Evolutionary conservation across 495 filamentous ascomycete genomes (phyloP), one percentile per base, ranked within the genome.

Genomic region (Aspergillus nanangensis): DNA sequence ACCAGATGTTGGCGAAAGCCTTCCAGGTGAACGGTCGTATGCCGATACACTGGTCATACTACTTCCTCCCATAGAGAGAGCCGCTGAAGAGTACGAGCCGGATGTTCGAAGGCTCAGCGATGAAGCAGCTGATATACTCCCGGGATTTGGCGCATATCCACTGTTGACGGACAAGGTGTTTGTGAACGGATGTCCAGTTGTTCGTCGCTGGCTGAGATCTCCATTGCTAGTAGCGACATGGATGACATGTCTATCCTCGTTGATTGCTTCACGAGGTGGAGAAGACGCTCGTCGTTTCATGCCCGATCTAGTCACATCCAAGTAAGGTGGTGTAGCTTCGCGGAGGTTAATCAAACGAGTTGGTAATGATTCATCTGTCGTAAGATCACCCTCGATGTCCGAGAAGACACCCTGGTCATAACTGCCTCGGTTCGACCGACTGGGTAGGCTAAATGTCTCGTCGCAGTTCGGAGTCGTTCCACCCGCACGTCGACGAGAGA

Each of bases 241-340:
- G 45, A 85, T 58, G 3, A 76, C 59, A 34, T 70, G 73, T 23
- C 77, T 65, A 53, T 90, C 87, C 22, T 88, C 86, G n/a, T 72
- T 69, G 8, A 82, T 79, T 24, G 87, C 84, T 40, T 90, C 88
- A 5, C 79, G 78, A 11, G 83, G 86, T 19, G 88, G 87, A 19
- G 88, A 91, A 2, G 87, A 90, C 19, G 90, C 89, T 43, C 87
- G 74, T 47, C 90, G 78, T 61, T 95, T 95, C 61, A 73, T 85
- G 67, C 50, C 88, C 74, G 63, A 77, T 60, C 64, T 64, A 55
- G 73, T 62, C 27, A 47, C 36, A 23, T 70, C 64, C 14, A 62
- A 48, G 41, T 66, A 67, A 8, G 66, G 71, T 20, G 72, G 72
- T 7, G 73, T 66, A 4, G 70, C 69, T 50, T 81, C 78, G 34